Conservation (phyloP, 306 rosid species). For the Quercus agrifolia region DNA sequence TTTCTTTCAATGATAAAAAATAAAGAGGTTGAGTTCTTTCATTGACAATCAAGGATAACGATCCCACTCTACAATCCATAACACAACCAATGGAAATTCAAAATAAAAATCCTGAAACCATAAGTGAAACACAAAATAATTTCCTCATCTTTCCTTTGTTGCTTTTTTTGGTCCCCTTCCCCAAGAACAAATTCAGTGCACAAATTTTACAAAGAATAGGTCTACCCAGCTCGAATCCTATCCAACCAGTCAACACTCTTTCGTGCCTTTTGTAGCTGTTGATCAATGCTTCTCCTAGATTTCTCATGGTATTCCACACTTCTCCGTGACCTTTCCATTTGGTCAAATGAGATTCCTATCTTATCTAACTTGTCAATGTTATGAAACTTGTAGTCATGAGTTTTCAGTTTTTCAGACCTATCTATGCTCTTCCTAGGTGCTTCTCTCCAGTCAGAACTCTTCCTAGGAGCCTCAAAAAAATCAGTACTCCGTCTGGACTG, state of each 20-base stretch:
- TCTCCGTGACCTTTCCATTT: slow-evolving; percentile 67
- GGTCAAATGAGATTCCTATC: slow-evolving; percentile 54
- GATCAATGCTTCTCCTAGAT: slow-evolving; percentile 70
- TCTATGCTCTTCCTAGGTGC: slow-evolving; percentile 73
- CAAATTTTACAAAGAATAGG: slow-evolving; percentile 9
- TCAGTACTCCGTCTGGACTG: slow-evolving; percentile 58
- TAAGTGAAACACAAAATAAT: slow-evolving; percentile 50
- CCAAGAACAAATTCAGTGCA: slow-evolving; percentile 28
- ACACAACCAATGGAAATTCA: slow-evolving; percentile 28
- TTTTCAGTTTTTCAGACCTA: slow-evolving; percentile 52
- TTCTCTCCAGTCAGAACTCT: slow-evolving; percentile 74
- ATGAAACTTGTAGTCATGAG: slow-evolving; percentile 53
- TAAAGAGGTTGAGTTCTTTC: slow-evolving; percentile 53
- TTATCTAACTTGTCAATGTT: slow-evolving; percentile 57
- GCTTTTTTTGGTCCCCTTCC: slow-evolving; percentile 34
- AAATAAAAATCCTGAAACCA: slow-evolving; percentile 43
- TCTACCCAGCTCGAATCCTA: slow-evolving; percentile 61
- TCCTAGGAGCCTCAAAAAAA: slow-evolving; percentile 61
- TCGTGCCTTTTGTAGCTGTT: slow-evolving; percentile 70
- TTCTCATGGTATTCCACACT: slow-evolving; percentile 74
- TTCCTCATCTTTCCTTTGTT: slow-evolving; percentile 26
- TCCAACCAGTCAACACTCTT: slow-evolving; percentile 92
- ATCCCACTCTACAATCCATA: slow-evolving; percentile 41
- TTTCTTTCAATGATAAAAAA: slow-evolving; percentile 29
- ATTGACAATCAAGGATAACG: slow-evolving; percentile 26